A percentile compares a stretch with the other conserved stretches of the same genome.
phyloP scores from a whole-genome alignment of 345 rosid genomes.

The Syzygium aromaticum region DNA sequence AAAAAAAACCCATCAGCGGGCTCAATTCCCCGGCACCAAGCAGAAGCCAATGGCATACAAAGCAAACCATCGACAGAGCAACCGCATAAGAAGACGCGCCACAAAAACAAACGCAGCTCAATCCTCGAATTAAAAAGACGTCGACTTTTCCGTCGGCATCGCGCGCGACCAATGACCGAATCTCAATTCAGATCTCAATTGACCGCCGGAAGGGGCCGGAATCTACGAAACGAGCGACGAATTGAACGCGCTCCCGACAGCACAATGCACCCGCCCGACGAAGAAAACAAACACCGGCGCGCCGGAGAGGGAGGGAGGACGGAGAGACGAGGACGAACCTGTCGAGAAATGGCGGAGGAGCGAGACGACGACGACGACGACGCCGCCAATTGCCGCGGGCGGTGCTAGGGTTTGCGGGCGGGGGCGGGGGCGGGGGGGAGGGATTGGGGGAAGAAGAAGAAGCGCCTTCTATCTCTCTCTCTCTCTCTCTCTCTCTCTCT shows the following conservation, averaged over 20 bases:
- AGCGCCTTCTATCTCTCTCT: neutral
- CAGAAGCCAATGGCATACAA: neutral
- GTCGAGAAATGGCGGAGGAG: neutral
- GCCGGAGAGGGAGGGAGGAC: neutral
- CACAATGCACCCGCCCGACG: neutral
- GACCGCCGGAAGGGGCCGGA: neutral
- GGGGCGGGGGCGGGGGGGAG: neutral
- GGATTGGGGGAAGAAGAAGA: neutral
- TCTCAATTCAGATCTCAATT: neutral
- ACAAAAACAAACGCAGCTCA: neutral
- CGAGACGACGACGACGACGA: neutral
- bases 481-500: neutral
- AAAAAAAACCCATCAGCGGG: neutral
- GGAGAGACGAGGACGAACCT: neutral
- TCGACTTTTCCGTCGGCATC: neutral
- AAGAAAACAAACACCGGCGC: neutral
- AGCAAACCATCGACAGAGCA: neutral
- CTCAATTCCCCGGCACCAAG: neutral
- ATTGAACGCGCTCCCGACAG: neutral
- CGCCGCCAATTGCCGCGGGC: neutral
- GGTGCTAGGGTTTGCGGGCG: constrained; percentile 2
- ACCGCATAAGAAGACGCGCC: neutral
- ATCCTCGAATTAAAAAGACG: neutral
- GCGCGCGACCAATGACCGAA: neutral
- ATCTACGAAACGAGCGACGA: neutral